Evolutionary conservation across 2,329 filamentous ascomycete species (phyloP), one percentile per base, ranked within the genome.

Genomic region (Penicillium olsonii): DNA sequence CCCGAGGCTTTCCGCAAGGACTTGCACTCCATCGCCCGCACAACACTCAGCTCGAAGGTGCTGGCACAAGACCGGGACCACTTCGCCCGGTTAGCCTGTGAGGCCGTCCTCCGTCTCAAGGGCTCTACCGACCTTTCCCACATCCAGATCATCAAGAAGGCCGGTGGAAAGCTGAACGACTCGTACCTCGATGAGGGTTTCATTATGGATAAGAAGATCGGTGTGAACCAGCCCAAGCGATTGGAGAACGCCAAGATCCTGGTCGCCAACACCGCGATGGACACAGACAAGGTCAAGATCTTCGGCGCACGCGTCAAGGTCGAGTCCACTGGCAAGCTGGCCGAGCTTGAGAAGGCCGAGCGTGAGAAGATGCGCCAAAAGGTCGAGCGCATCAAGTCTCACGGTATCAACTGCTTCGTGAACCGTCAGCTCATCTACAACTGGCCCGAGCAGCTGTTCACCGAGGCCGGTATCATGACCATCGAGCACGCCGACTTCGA

Each of bases 261-360:
- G 48, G 89, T 99, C 18, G 94, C 94, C 57, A 99, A 99, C 77
- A 99, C 94, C 9, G 88, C 92, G 11, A 99, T 99, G 94, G 94
- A 99, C 75, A 99, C 94, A 29, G 94, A 99, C 77, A 99, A 99
- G 81, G 90, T 99, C 78, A 99, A 99, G 83, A 97, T 99, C 66
- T 99, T 99, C 65, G 94, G 94, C 56, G 94, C 94, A 14, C 85
- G 92, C 52, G 90, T 99, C 66, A 97, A 97, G 82, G 94, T 99
- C 53, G 88, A 90, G 61, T 92, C 90, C 26, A 99, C 94, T 3
- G 90, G 90, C 71, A 96, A 97, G 80, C 83, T 99, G 42, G 94
- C 94, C n/a, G 94, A 99, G 66, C 80, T 99, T 46, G 94, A 99
- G 75, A 96, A 95, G 82, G 94, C 94, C 5, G 94, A 97, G 79